Conservation (phyloP, 805 yeast genomes). For the Lachancea nothofagi region DNA sequence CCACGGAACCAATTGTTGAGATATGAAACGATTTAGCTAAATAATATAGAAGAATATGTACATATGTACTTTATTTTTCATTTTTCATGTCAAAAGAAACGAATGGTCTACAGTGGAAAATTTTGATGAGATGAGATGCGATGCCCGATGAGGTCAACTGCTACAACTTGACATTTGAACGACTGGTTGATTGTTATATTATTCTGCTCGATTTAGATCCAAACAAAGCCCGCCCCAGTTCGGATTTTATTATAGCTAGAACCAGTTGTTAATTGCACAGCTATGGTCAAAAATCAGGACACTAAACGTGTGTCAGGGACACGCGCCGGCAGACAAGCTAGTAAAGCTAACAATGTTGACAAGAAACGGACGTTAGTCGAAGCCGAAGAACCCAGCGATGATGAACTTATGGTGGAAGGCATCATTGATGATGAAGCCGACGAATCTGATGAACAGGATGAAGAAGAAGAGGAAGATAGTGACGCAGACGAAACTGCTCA, state of each 20-base stretch:
- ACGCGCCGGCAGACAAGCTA: not conserved
- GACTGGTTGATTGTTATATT: too few species aligned
- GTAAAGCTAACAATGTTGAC: not conserved
- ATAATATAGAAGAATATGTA: too few species aligned
- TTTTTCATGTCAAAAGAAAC: constrained; percentile 5
- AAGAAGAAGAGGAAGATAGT: constrained; percentile 17
- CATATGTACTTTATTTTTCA: too few species aligned
- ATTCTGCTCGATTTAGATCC: too few species aligned
- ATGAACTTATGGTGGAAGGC: constrained; percentile 18
- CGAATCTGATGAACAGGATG: constrained; percentile 16
- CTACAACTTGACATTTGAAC: not conserved
- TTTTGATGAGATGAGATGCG: constrained; percentile 19
- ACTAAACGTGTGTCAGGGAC: not conserved
- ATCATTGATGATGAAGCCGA: constrained; percentile 24
- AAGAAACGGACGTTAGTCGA: constrained; percentile 25
- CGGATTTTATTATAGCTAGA: too few species aligned
- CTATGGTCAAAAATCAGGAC: not conserved
- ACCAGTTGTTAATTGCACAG: not conserved
- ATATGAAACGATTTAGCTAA: too few species aligned
- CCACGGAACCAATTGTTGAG: constrained; percentile 76
- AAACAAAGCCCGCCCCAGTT: not conserved
- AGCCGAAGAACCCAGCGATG: constrained; percentile 14
- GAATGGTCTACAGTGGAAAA: constrained; percentile 1
- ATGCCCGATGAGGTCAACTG: not conserved
- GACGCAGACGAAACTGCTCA: constrained; percentile 17